Base-by-base conservation (phyloP, 2,329 filamentous ascomycete genomes). In the Fusarium cyanostomum region DNA sequence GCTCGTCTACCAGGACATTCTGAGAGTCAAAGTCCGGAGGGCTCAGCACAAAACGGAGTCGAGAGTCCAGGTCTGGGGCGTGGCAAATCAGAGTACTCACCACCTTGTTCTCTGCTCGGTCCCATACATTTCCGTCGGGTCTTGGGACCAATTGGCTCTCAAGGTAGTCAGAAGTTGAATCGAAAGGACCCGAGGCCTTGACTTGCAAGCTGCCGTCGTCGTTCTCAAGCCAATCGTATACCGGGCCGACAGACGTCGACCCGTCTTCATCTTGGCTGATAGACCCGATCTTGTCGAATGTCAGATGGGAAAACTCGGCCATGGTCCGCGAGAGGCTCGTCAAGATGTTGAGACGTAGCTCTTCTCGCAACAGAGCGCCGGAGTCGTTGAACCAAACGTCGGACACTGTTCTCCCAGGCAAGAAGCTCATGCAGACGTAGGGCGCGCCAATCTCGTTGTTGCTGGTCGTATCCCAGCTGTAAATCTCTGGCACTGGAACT, bases 381-480 rank as follows among this genome's bases (percentile, higher is more conserved):
- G 30, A 37, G 3, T 49, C 8, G 10, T 57, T n/a, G 16, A 56
- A 44, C 53, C 48, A 56, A 5, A 56, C 39, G 13, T 34, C 13
- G 5, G 53, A 53, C 1, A 31, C 48, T 8, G 24, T 18, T 31
- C 53, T 5, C 5, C 53, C 53, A 3, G 31, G 21, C 9, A 53
- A 6, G 24, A 56, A 56, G n/a, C 38, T 39, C 53, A 53, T 31
- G 3, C 48, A 56, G 10, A 44, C 30, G 15, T 53, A 56, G 3
- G 53, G 48, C 5, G 48, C 53, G 5, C 4, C 7, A 8, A 56
- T 56, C 13, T 56, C 53, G 9, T 56, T 56, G 21, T 24, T 18
- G 27, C 21, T 30, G 35, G 51, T 57, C 24, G 18, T 13, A 11
- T 57, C 51, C 24, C 37, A 48, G 8, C 7, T 30, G 6, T 33